Evolutionary conservation across 1,284 basidiomycete genomes (phyloP).

Genomic region (Quambalaria eucalypti): DNA sequence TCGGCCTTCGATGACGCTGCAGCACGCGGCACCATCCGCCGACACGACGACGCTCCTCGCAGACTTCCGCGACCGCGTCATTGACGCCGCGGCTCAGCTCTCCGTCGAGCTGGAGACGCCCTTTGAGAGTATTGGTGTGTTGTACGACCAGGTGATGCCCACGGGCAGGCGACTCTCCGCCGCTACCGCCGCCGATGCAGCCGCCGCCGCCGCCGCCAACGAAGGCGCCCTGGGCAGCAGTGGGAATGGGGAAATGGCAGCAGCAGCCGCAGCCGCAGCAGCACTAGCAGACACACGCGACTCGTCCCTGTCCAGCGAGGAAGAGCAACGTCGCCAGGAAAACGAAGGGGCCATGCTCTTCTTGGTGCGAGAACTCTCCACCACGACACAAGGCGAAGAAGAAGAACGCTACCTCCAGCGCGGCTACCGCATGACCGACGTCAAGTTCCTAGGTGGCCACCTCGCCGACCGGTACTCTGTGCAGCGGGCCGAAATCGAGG

Average conservation of each 20-base stretch:
- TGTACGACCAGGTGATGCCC: constrained; percentile 53
- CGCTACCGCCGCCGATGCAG: constrained; percentile 1
- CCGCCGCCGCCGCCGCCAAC: background rate
- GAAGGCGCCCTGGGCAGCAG: constrained; percentile 20
- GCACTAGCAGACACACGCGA: constrained; percentile 1
- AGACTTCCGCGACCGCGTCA: constrained; percentile 50
- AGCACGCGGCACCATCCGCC: constrained; percentile 19
- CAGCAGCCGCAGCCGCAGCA: constrained; percentile 26
- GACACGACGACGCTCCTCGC: too few species aligned
- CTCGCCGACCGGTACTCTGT: constrained; percentile 51
- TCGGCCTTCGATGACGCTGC: constrained; percentile 17
- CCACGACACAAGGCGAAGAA: constrained; percentile 31
- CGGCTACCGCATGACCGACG: constrained; percentile 53
- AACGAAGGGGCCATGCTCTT: constrained; percentile 52
- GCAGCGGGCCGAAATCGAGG: constrained; percentile 51
- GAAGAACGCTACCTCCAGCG: constrained; percentile 50
- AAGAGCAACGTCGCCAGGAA: constrained; percentile 27
- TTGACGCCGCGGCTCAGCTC: constrained; percentile 51
- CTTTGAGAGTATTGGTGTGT: constrained; percentile 55
- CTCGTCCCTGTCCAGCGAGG: constrained; percentile 1
- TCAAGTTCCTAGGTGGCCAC: constrained; percentile 50
- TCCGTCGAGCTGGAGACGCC: constrained; percentile 50
- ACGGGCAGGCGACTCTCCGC: constrained; percentile 46
- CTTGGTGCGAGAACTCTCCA: constrained; percentile 50
- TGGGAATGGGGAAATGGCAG: constrained; percentile 10